Evolutionary conservation across 2,329 filamentous ascomycete genomes (phyloP).

Genomic region (Aspergillus sp.): DNA sequence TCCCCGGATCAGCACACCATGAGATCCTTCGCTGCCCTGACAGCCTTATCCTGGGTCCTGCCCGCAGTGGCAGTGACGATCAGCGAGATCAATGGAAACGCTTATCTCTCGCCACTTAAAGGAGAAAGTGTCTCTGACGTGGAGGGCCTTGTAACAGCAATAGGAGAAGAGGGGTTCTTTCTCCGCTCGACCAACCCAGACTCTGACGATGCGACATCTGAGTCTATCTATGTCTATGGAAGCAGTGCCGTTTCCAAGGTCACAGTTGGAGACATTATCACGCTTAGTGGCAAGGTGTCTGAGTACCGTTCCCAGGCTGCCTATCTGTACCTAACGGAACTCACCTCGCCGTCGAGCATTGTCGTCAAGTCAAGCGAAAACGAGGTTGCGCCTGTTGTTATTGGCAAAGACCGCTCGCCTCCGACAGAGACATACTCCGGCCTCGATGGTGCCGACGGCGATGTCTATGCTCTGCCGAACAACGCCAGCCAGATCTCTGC

Average conservation of each 20-base stretch:
- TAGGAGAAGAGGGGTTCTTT: slow-evolving; percentile 62
- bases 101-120: slow-evolving; percentile 61
- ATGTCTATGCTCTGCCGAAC: slow-evolving; percentile 66
- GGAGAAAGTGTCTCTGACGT: slow-evolving; percentile 59
- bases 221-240: slow-evolving; percentile 66
- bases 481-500: slow-evolving; percentile 58
- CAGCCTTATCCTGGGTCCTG: slow-evolving; percentile 6
- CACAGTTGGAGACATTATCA: slow-evolving; percentile 63
- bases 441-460: slow-evolving; percentile 65
- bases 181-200: slow-evolving; percentile 62
- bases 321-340: slow-evolving; percentile 66
- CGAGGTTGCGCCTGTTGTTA: slow-evolving; percentile 57
- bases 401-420: slow-evolving; percentile 59
- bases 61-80: slow-evolving; percentile 48
- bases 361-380: slow-evolving; percentile 55
- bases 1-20: slow-evolving; percentile 4
- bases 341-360: slow-evolving; percentile 57
- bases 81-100: slow-evolving; percentile 65
- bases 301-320: slow-evolving; percentile 59
- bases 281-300: slow-evolving; percentile 58
- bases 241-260: slow-evolving; percentile 52
- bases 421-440: slow-evolving; percentile 62
- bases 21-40: slow-evolving; percentile 3
- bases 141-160: slow-evolving; percentile 65
- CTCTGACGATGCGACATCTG: slow-evolving; percentile 58